Evolutionary conservation across 208 protist species (phyloP).

Genomic region (Acanthamoeba lenticulata): DNA sequence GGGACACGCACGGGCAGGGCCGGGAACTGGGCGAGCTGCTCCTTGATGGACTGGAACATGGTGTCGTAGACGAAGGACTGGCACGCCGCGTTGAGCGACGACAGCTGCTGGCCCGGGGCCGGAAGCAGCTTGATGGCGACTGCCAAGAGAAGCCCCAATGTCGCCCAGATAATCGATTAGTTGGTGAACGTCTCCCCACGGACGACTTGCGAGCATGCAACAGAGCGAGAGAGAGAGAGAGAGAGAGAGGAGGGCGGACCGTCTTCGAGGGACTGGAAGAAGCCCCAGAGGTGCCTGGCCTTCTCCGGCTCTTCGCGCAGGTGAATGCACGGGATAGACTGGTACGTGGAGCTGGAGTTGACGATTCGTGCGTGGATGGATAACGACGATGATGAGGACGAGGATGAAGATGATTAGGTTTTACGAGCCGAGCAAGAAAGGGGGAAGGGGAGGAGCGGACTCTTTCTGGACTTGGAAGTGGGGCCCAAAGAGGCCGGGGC

Average conservation of each 20-base stretch:
- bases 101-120: not conserved
- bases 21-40: not conserved
- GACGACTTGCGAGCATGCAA: too few relatives aligned
- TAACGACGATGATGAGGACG: not conserved
- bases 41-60: constrained; percentile 56
- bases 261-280: constrained; percentile 32
- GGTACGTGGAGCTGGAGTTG: not conserved
- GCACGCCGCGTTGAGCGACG: not conserved
- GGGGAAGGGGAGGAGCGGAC: not conserved
- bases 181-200: too few relatives aligned
- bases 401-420: not conserved
- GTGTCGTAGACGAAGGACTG: constrained; percentile 43
- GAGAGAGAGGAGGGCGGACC: not conserved
- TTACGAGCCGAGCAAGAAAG: not conserved
- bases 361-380: too few relatives aligned
- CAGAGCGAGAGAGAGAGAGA: not conserved
- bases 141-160: not conserved
- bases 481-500: not conserved
- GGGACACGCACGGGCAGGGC: not conserved
- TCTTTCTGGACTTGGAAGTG: not conserved
- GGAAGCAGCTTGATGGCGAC: constrained; percentile 13
- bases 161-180: not conserved
- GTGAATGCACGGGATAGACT: constrained; percentile 27
- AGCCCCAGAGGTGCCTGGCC: constrained; percentile 2
- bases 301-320: constrained; percentile 46